Base-by-base conservation (phyloP, 805 yeast genomes). In the Metschnikowia vanudenii region DNA sequence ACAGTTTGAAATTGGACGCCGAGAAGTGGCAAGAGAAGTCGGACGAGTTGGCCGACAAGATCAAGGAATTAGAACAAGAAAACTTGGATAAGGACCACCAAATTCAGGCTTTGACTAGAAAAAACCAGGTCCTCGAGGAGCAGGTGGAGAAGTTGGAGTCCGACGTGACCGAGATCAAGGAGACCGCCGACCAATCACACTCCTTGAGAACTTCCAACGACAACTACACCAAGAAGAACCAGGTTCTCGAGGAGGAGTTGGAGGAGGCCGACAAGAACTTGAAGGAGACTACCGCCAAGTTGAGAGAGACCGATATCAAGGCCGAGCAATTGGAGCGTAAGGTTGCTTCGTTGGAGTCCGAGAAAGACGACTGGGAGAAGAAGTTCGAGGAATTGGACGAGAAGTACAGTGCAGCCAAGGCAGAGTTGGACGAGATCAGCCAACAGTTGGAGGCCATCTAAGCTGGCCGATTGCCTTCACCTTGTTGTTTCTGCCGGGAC, bases 21-120 rank as follows among this genome's bases (percentile, higher is more conserved):
- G 99, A 94, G 76, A 77, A 85, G 61, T 95, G 99, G 89, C 97
- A 92, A 76, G 97, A 89, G 69, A 88, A 90, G 77, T 84, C 94
- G 51, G 99, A 94, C 64, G 96, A 88, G 61, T 80, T 87, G 61
- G 72, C 82, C 51, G 82, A 78, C 54, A 84, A 83, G 68, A 82
- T 87, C 74, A 94, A 91, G 79, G 85, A 78, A 64, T 78, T 92
- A 69, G 98, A 92, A 71, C 97, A 92, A 74, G 96, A 89, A 64
- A 79, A 80, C 65, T 76, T 88, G 57, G 92, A 88, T 58, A 91
- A 91, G 75, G 99, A 94, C 69, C 92, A 94, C 76, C 94, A 88
- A 69, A 89, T 94, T 69, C 90, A 89, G 65, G 79, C 97, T 4
- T 81, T 94, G 70, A 84, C 91, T 53, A 90, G 95, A 75, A 90